Evolutionary conservation across 139 green algal genomes (phyloP).

Genomic region (Chlorella vulgaris): DNA sequence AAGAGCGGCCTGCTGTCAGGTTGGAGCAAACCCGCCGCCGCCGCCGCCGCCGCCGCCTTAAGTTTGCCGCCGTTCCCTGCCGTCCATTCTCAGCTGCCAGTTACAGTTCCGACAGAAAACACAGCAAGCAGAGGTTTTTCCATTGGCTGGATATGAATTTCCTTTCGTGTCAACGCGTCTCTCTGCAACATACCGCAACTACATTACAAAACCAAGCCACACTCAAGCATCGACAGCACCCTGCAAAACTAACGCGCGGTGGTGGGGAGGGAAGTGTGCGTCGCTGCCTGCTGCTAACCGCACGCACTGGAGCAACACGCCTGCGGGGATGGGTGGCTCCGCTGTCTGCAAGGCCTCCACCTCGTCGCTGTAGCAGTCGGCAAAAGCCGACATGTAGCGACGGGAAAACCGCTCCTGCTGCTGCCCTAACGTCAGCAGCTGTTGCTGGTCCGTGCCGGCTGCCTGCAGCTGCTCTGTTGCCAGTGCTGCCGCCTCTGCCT

Average conservation of each 20-base stretch:
- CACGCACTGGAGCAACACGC: constrained; percentile 33
- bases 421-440: neutral
- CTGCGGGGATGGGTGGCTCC: constrained; percentile 20
- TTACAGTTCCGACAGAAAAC: too few relatives aligned
- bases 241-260: constrained; percentile 15
- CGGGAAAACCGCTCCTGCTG: neutral
- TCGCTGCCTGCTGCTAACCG: constrained; percentile 3
- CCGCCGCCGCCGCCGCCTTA: too few relatives aligned
- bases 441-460: neutral
- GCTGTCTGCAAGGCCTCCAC: constrained; percentile 29
- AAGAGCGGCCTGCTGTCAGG: too few relatives aligned
- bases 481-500: neutral
- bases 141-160: too few relatives aligned
- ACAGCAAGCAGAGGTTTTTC: too few relatives aligned
- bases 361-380: constrained; percentile 27
- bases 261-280: constrained; percentile 38
- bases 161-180: too few relatives aligned
- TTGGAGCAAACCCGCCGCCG: too few relatives aligned
- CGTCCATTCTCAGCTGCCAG: too few relatives aligned
- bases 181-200: too few relatives aligned
- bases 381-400: constrained; percentile 18
- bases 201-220: too few relatives aligned
- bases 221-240: too few relatives aligned
- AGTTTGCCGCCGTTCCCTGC: too few relatives aligned
- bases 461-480: neutral